Base-by-base conservation (phyloP, 176 grass and related monocot species). In the Neostapfia colusana region DNA sequence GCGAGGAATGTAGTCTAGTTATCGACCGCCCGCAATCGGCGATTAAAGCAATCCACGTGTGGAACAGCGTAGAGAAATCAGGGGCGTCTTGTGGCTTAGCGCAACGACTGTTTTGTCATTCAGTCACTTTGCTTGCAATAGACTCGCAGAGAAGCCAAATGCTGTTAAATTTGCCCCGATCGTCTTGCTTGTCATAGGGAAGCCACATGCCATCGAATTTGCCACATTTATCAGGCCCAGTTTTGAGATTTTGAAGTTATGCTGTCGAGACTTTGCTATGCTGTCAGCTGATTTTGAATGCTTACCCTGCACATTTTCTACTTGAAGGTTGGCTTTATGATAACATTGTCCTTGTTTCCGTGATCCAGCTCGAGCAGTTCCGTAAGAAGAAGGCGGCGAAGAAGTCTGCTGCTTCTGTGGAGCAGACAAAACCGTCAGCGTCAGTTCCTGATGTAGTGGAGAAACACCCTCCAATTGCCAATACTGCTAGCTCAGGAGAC, bases 321-420 rank as follows among this genome's bases (percentile, higher is more conserved):
- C 65, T 71, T 25, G 5, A 65, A 49, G 0, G 0, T 50, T 81
- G 77, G 11, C 78, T 74, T 24, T 41, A 14, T 6, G 31, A 77
- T 80, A 80, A 89, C 8, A 21, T 8, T 37, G 43, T 81, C 31
- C 31, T 18, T 54, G 28, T 89, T 81, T 72, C n/a, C 51, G n/a
- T 73, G 62, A 85, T 85, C 53, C 87, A 99, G 96, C 85, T 99
- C 40, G 96, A 90, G 64, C 92, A 99, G 81, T 99, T 95, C 71
- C 96, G 96, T 9, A 99, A 85, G 88, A 91, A 89, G 60, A 99
- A 95, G 79, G 81, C 88, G 42, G 65, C 74, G 13, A 92, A 89
- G 60, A 92, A 89, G 75, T 66, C 81, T 3, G 76, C 78, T 40
- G 75, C 88, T 18, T 5, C 38, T 38, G 65, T 26, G 13, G 87